Evolutionary conservation across 148 eudicot species (phyloP).

Genomic region (Linanthus parryae): DNA sequence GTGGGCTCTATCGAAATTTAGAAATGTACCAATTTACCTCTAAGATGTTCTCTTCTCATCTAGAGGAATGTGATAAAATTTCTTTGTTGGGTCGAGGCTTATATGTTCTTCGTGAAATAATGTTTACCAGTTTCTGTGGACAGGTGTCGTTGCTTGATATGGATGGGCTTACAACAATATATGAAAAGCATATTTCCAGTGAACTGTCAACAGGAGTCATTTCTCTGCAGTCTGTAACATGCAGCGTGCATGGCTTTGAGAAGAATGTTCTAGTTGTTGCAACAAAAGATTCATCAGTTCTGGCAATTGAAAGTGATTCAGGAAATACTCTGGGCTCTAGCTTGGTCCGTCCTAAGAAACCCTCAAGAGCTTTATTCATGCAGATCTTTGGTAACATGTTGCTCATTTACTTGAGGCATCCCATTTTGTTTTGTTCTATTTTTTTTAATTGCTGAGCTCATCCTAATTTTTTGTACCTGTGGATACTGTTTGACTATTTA

Average conservation of each 20-base stretch:
- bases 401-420: conserved; percentile 10
- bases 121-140: not conserved
- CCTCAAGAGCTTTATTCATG: conserved; percentile 73
- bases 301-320: conserved; percentile 68
- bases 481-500: not conserved
- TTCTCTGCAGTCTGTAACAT: conserved; percentile 64
- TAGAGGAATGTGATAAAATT: no score
- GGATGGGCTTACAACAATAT: conserved; percentile 51
- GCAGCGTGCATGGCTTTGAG: conserved; percentile 72
- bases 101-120: no score
- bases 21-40: no score
- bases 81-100: no score
- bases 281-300: conserved; percentile 76
- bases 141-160: conserved; percentile 75
- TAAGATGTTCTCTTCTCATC: no score
- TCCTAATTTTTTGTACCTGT: not conserved
- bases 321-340: conserved; percentile 58
- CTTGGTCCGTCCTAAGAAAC: conserved; percentile 71
- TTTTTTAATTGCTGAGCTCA: no score
- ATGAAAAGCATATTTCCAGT: conserved; percentile 61
- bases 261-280: conserved; percentile 65
- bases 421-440: no score
- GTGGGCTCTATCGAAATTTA: no score
- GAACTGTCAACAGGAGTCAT: conserved; percentile 63
- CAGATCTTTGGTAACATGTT: conserved; percentile 57